phyloP scores from a whole-genome alignment of 169 alveolate genomes.

The Plasmodium blacklocki region DNA sequence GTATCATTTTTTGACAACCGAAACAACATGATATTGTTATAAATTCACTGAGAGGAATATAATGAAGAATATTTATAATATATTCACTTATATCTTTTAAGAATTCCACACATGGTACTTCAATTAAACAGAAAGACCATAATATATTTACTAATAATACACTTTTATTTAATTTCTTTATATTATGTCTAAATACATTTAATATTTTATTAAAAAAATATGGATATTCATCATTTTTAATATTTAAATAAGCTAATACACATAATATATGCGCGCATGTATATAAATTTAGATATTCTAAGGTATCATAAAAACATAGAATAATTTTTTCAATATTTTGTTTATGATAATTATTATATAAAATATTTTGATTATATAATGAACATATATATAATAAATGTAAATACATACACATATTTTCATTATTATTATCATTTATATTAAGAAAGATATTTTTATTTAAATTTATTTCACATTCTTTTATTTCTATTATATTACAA shows the following conservation, averaged over 20 bases:
- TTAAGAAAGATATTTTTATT: constrained; percentile 3
- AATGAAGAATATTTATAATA: constrained; percentile 46
- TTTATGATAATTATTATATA: constrained; percentile 14
- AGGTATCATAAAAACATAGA: constrained; percentile 20
- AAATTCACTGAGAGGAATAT: constrained; percentile 36
- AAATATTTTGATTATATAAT: constrained; percentile 9
- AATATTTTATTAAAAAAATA: constrained; percentile 55
- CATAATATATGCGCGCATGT: constrained; percentile 47
- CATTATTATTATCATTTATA: constrained; percentile 30
- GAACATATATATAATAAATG: constrained; percentile 48
- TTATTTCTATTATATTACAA: constrained; percentile 35
- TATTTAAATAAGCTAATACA: constrained; percentile 42
- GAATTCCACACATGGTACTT: constrained; percentile 23
- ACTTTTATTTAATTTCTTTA: constrained; percentile 51
- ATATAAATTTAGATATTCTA: constrained; percentile 43
- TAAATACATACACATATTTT: constrained; percentile 60
- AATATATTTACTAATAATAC: constrained; percentile 31
- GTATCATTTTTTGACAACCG: constrained; percentile 48
- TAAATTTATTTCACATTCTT: constrained; percentile 40
- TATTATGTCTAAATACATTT: constrained; percentile 39
- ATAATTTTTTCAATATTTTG: constrained; percentile 39
- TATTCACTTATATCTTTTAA: constrained; percentile 61
- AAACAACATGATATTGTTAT: constrained; percentile 66
- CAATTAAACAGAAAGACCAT: constrained; percentile 59
- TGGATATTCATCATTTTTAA: constrained; percentile 58